Evolutionary conservation across 148 eudicot genomes (phyloP), one percentile per base, ranked within the genome.

Genomic region (Silene conica): DNA sequence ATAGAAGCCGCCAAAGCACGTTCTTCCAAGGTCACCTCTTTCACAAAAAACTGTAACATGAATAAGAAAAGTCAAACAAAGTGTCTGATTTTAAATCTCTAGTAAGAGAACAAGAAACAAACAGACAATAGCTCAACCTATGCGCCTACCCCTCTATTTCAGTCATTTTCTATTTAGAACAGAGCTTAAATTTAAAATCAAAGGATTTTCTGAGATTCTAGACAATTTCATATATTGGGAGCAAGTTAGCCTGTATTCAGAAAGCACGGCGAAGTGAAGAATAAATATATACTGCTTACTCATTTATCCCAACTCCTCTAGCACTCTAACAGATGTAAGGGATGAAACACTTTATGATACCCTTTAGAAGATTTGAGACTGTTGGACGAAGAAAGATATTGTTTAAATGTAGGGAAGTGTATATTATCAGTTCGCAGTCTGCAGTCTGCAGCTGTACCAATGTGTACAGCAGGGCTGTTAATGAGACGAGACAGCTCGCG

Each of bases 1-100:
- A 85, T 83, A 55, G 97, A 87, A 69, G 81, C 91, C 46, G 80
- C 83, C 80, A 90, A 73, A 71, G 88, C 96, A 41, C 84, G 96
- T 69, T 86, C 86, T 79, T 92, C 96, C 67, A 77, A 52, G 65
- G 92, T 88, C 70, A 73, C 69, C 70, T 73, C 80, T 79, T 28
- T 84, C 74, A 43, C 58, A 63, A 69, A 73, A 45, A 48, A 46
- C 91, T 88, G 80, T 46, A 34, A 22, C 69, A 54, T 46, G 10
- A 61, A 73, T 9, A 66, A 25, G 67, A 58, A 55, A 71, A 14
- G 16, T 28, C 16, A 72, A 28, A 65, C 60, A 69, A 59, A 25
- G 15, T 34, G 63, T 57, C 25, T 48, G 23, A 52, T 46, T 70
- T n/a, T 21, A 11, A 52, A 70, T 15, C 56, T 69, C 68, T 48